These are phyloP conservation scores for Citrus sp. DNA, from an alignment of 345 rosid genomes.

Conservation along the genomic window DNA sequence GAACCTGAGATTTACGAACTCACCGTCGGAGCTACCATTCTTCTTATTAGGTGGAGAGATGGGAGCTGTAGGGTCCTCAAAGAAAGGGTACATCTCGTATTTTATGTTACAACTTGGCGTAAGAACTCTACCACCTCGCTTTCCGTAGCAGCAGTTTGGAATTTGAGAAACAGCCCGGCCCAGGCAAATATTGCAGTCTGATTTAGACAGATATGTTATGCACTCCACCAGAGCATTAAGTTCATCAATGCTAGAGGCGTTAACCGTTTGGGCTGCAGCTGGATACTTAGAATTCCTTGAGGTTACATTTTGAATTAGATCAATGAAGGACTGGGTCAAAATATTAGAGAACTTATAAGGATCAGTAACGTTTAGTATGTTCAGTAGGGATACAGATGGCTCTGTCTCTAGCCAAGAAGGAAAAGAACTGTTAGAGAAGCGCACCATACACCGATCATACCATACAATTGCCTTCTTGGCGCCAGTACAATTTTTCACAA, in stretches of 20 bases:
- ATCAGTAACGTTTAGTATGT: background rate
- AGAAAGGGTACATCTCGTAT: constrained; percentile 7
- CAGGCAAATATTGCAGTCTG: background rate
- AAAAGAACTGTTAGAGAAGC: too few relatives aligned
- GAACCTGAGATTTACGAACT: background rate
- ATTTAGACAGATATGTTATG: background rate
- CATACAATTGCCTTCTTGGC: too few relatives aligned
- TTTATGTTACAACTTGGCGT: constrained; percentile 14
- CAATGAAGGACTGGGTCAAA: background rate
- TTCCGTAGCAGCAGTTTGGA: too few relatives aligned
- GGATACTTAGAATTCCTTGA: background rate
- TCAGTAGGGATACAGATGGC: too few relatives aligned
- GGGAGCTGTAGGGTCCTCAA: background rate
- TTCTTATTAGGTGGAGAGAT: background rate
- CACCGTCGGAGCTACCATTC: background rate
- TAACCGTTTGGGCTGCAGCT: background rate
- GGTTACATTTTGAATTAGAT: background rate
- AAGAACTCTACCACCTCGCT: too few relatives aligned
- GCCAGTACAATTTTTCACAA: too few relatives aligned
- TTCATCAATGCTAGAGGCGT: background rate
- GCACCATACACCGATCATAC: too few relatives aligned
- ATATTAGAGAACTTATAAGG: background rate
- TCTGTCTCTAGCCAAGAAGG: too few relatives aligned
- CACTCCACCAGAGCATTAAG: background rate
- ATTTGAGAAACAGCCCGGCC: accelerated